These are phyloP conservation scores for Penicillium sp. DNA, from an alignment of 2,329 filamentous ascomycete genomes.

Conservation along the genomic window DNA sequence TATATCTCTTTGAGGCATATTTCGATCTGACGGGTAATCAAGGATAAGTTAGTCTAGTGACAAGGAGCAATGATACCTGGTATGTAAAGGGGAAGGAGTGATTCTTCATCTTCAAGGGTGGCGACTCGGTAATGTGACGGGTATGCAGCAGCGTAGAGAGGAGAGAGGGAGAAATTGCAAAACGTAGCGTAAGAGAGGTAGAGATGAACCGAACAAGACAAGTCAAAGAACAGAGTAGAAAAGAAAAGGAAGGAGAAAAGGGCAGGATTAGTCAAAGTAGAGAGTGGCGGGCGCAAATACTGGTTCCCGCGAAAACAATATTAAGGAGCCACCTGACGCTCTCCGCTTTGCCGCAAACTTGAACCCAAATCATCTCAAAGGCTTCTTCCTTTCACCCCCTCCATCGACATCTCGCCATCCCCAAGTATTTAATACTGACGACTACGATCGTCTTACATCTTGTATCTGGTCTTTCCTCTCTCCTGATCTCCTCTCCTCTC, in stretches of 20 bases:
- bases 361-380: slow-evolving; percentile 10
- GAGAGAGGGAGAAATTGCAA: neutral
- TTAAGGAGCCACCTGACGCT: slow-evolving; percentile 33
- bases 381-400: slow-evolving; percentile 20
- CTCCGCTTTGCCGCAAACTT: slow-evolving; percentile 27
- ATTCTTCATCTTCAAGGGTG: slow-evolving; percentile 1
- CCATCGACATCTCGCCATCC: slow-evolving; percentile 14
- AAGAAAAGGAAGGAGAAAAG: slow-evolving; percentile 8
- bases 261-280: slow-evolving; percentile 15
- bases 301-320: slow-evolving; percentile 24
- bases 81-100: slow-evolving; percentile 6
- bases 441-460: slow-evolving; percentile 9
- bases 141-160: neutral
- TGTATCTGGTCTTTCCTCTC: slow-evolving; percentile 9
- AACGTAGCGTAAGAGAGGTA: neutral
- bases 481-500: slow-evolving; percentile 3
- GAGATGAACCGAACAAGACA: neutral
- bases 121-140: slow-evolving; percentile 7
- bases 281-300: slow-evolving; percentile 19
- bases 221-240: neutral
- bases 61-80: slow-evolving; percentile 6
- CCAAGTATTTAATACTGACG: slow-evolving; percentile 5
- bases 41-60: neutral
- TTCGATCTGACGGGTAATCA: neutral
- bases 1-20: neutral